These are phyloP conservation scores for Dactylellina haptotyla DNA, from an alignment of 2,329 filamentous ascomycete genomes.

Conservation along the genomic window DNA sequence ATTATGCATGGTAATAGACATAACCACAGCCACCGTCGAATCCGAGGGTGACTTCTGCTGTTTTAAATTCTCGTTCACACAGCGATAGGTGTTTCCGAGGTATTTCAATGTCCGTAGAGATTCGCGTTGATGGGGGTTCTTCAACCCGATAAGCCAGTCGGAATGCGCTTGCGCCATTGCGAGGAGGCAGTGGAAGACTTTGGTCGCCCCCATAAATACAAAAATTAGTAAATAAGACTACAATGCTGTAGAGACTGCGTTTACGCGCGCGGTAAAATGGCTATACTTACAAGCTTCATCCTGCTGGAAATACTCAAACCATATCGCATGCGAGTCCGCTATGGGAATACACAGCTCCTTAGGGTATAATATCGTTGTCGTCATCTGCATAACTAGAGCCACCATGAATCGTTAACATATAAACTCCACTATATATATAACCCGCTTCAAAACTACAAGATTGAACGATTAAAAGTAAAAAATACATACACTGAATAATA, in stretches of 20 bases:
- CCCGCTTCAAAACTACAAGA: neutral
- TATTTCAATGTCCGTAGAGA: conserved; percentile 24
- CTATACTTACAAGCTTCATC: conserved; percentile 49
- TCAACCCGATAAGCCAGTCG: conserved; percentile 9
- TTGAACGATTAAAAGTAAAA: neutral
- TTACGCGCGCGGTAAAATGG: too few relatives aligned
- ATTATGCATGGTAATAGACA: conserved; percentile 49
- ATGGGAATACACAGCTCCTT: conserved; percentile 28
- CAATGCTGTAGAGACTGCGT: too few relatives aligned
- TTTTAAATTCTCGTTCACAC: conserved; percentile 31
- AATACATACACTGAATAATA: conserved; percentile 18
- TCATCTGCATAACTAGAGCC: conserved; percentile 32
- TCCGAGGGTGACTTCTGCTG: conserved; percentile 12
- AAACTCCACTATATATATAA: neutral
- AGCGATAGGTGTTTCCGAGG: conserved; percentile 37
- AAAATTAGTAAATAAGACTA: too few relatives aligned
- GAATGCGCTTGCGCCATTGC: conserved; percentile 37
- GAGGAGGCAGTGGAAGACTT: conserved; percentile 43
- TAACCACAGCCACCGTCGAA: conserved; percentile 38
- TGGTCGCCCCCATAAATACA: neutral
- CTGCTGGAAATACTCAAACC: conserved; percentile 35
- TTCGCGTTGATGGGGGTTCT: neutral
- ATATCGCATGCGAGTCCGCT: conserved; percentile 9
- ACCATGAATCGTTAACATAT: neutral
- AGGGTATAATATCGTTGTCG: conserved; percentile 24